Evolutionary conservation across 2,329 filamentous ascomycete species (phyloP).

Genomic region (Parastagonospora avenae): DNA sequence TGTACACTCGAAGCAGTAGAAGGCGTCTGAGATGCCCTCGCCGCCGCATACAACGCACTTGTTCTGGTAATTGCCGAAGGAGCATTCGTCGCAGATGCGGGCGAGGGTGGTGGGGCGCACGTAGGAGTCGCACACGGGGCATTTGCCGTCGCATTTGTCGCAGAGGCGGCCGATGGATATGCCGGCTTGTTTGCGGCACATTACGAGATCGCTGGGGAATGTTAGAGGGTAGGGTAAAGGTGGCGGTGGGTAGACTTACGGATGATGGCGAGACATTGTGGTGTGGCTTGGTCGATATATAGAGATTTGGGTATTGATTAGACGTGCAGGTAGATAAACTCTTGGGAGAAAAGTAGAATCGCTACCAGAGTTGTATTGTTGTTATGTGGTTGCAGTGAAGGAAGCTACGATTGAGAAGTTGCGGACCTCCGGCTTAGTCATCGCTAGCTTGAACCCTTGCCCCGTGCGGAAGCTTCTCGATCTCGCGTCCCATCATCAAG

Average conservation of each 20-base stretch:
- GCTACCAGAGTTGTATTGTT: neutral
- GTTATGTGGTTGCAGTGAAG: conserved; percentile 1
- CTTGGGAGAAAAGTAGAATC: neutral
- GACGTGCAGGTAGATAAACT: neutral
- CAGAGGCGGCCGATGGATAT: conserved; percentile 98
- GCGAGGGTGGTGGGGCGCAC: conserved; percentile 96
- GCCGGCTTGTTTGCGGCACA: conserved; percentile 98
- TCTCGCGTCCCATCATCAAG: neutral
- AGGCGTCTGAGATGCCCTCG: conserved; percentile 96
- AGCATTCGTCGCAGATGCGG: conserved; percentile 98
- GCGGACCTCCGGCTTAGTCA: conserved; percentile 18
- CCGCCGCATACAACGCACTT: conserved; percentile 99
- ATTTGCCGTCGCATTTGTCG: conserved; percentile 99
- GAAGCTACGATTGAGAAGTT: conserved; percentile 10
- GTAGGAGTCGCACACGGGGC: conserved; percentile 98
- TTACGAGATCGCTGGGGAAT: conserved; percentile 80
- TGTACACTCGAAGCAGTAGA: conserved; percentile 99
- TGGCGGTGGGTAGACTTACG: conserved; percentile 60
- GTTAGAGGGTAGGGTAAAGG: conserved; percentile 4
- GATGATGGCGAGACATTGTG: conserved; percentile 90
- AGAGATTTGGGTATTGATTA: neutral
- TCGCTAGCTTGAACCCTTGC: conserved; percentile 18
- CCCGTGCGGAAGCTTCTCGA: conserved; percentile 32
- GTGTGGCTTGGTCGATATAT: neutral
- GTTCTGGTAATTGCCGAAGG: conserved; percentile 99